Evolutionary conservation across 257 asterid genomes (phyloP).

Genomic region (Salvia splendens): DNA sequence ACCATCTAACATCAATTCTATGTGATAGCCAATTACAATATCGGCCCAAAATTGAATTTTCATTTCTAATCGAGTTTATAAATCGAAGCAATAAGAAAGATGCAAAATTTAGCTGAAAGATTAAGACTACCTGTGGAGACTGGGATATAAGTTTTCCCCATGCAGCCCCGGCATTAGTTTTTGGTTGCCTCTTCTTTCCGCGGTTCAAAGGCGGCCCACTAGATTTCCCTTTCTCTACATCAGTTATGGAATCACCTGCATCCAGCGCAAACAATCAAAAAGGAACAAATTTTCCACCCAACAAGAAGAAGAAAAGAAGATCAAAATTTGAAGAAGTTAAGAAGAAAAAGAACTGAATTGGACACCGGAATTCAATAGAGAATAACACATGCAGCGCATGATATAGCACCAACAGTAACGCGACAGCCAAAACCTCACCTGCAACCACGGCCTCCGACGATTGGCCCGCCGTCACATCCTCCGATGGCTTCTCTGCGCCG

Average conservation of each 20-base stretch:
- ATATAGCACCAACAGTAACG: slow-evolving; percentile 37
- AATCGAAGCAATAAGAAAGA: slow-evolving; percentile 15
- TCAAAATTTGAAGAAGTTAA: not conserved
- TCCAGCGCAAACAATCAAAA: not conserved
- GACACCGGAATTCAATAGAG: slow-evolving; percentile 26
- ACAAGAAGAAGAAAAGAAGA: not conserved
- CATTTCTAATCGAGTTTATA: not conserved
- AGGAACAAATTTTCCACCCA: not conserved
- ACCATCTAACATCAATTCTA: slow-evolving; percentile 15
- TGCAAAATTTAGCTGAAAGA: slow-evolving; percentile 1
- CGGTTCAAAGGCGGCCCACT: slow-evolving; percentile 41
- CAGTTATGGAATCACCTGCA: slow-evolving; percentile 55
- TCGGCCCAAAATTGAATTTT: not conserved
- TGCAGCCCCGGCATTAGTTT: slow-evolving; percentile 55
- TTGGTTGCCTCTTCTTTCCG: slow-evolving; percentile 65
- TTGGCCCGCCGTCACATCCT: slow-evolving; percentile 47
- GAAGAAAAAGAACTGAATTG: not conserved
- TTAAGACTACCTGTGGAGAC: slow-evolving; percentile 66
- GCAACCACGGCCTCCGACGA: slow-evolving; percentile 48
- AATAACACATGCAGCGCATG: slow-evolving; percentile 33
- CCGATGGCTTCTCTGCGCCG: slow-evolving; percentile 47
- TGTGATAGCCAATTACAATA: not conserved
- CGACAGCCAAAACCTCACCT: slow-evolving; percentile 48
- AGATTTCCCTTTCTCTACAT: slow-evolving; percentile 56
- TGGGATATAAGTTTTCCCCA: slow-evolving; percentile 96